These are phyloP conservation scores for Neurospora crassa DNA, from an alignment of 2,329 filamentous ascomycete genomes.

Conservation along the genomic window DNA sequence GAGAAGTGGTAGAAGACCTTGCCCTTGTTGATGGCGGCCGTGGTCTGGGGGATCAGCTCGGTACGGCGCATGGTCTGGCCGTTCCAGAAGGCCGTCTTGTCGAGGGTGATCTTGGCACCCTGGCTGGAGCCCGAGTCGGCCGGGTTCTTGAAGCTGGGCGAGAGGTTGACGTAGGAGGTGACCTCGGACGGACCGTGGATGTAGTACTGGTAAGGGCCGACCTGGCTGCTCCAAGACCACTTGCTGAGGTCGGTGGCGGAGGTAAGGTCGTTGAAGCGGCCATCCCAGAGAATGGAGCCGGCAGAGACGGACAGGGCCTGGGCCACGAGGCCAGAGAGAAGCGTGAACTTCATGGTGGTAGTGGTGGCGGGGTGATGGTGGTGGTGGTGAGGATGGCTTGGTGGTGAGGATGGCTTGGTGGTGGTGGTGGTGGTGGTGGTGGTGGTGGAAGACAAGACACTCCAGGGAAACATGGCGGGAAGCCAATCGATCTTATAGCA, in stretches of 20 bases:
- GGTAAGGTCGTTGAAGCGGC: conserved; percentile 52
- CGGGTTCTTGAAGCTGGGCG: conserved; percentile 53
- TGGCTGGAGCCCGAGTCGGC: conserved; percentile 50
- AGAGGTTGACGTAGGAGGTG: conserved; percentile 52
- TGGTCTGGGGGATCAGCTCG: conserved; percentile 64
- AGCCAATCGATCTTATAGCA: background rate
- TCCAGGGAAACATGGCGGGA: background rate
- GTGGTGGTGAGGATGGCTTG: background rate
- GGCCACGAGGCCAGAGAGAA: conserved; percentile 14
- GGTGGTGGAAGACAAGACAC: background rate
- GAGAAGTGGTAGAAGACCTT: conserved; percentile 66
- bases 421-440: background rate
- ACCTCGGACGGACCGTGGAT: conserved; percentile 54
- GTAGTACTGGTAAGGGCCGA: conserved; percentile 66
- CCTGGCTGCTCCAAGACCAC: conserved; percentile 59
- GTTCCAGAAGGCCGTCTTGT: conserved; percentile 58
- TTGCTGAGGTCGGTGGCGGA: conserved; percentile 45
- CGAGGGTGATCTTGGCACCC: conserved; percentile 60
- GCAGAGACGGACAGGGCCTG: conserved; percentile 14
- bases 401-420: no score
- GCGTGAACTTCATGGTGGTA: conserved; percentile 15
- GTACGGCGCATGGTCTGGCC: conserved; percentile 63
- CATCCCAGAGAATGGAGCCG: conserved; percentile 43
- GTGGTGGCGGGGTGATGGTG: conserved; percentile 5
- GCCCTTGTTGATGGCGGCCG: conserved; percentile 52